phyloP scores from a whole-genome alignment of 768 basidiomycete species.

The Pholiota microspora region DNA sequence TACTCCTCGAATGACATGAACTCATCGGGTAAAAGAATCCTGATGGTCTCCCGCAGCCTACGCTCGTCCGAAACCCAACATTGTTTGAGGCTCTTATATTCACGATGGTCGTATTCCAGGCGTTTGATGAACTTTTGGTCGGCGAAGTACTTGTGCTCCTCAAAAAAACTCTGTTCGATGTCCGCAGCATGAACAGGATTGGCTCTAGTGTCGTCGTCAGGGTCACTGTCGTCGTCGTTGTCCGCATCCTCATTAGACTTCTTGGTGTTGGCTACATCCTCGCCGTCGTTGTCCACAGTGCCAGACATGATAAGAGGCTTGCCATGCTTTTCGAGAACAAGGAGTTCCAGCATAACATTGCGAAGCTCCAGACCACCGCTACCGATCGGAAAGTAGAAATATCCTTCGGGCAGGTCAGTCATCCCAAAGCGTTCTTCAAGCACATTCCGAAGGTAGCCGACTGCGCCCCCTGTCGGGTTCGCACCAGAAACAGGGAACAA shows the following conservation, averaged over 20 bases:
- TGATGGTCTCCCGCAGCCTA: neutral
- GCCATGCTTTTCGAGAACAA: constrained; percentile 24
- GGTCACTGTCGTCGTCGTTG: too few relatives aligned
- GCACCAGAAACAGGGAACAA: constrained; percentile 23
- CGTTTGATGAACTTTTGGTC: constrained; percentile 19
- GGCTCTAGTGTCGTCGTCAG: too few relatives aligned
- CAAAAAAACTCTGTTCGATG: constrained; percentile 2
- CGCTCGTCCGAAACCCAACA: constrained; percentile 20
- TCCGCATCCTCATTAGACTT: constrained; percentile 6
- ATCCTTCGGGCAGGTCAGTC: constrained; percentile 35
- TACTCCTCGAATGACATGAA: constrained; percentile 32
- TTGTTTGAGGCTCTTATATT: constrained; percentile 24
- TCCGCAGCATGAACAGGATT: constrained; percentile 1
- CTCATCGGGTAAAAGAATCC: neutral
- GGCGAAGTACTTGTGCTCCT: constrained; percentile 14
- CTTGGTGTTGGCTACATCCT: too few relatives aligned
- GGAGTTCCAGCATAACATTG: constrained; percentile 36
- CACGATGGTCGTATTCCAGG: constrained; percentile 24
- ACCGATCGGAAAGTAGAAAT: constrained; percentile 37
- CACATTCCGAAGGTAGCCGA: constrained; percentile 21
- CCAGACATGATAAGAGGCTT: constrained; percentile 7
- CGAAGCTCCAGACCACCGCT: constrained; percentile 37
- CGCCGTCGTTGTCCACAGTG: constrained; percentile 1
- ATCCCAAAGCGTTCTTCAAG: constrained; percentile 30
- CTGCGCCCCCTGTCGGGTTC: constrained; percentile 15